Conservation (phyloP, 208 protist species). For the Leishmania tropica region DNA sequence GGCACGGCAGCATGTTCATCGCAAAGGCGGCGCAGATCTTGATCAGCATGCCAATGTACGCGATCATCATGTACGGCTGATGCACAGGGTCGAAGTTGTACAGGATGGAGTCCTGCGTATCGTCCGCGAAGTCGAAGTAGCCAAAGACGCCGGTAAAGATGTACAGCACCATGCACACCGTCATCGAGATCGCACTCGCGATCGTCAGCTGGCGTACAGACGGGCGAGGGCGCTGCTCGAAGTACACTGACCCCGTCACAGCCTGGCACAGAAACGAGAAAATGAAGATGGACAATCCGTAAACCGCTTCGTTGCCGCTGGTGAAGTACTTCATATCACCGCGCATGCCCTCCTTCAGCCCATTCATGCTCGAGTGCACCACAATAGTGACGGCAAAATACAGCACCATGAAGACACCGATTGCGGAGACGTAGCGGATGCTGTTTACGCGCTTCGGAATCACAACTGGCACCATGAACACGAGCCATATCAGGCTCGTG, state of each 20-base stretch:
- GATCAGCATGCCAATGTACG: constrained; percentile 70
- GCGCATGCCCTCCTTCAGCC: constrained; percentile 42
- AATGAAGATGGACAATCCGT: constrained; percentile 71
- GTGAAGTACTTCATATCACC: constrained; percentile 47
- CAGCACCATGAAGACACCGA: constrained; percentile 69
- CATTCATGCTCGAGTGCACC: constrained; percentile 49
- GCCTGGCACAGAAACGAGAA: constrained; percentile 81
- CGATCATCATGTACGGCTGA: constrained; percentile 67
- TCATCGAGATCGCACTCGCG: constrained; percentile 48
- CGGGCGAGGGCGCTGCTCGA: constrained; percentile 45
- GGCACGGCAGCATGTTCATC: constrained; percentile 65
- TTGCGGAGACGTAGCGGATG: constrained; percentile 75
- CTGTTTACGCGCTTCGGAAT: constrained; percentile 78
- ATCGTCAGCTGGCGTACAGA: constrained; percentile 55
- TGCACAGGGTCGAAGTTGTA: constrained; percentile 62
- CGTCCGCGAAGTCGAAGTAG: constrained; percentile 77
- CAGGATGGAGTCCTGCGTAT: constrained; percentile 49
- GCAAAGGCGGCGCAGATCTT: constrained; percentile 67
- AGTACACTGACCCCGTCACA: constrained; percentile 42
- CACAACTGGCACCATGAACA: constrained; percentile 70
- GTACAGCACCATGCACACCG: constrained; percentile 69
- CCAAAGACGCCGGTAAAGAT: constrained; percentile 68
- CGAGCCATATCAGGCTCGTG: constrained; percentile 47
- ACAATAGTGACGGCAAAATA: constrained; percentile 72
- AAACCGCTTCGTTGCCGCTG: constrained; percentile 52